Evolutionary conservation across 2,329 filamentous ascomycete genomes (phyloP).

Genomic region (Colletotrichum lupini): DNA sequence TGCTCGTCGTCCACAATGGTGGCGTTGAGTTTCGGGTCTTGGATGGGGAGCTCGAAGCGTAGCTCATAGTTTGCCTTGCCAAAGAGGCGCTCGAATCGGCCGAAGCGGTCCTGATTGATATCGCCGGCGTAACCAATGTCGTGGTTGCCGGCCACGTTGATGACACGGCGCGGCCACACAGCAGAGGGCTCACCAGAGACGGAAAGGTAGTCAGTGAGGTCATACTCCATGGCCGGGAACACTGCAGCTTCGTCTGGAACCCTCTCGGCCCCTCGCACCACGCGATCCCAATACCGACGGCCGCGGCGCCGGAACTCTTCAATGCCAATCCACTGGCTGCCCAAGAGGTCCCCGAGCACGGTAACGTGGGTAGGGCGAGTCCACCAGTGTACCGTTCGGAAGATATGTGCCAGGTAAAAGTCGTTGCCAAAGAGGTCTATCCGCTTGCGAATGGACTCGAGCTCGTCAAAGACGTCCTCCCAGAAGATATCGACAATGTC

Average conservation of each 20-base stretch:
- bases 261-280: conserved; percentile 76
- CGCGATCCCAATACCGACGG: conserved; percentile 81
- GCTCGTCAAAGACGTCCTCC: conserved; percentile 75
- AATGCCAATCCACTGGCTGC: conserved; percentile 94
- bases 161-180: conserved; percentile 79
- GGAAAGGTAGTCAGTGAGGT: conserved; percentile 61
- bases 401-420: conserved; percentile 93
- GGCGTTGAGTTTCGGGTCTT: conserved; percentile 50
- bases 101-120: conserved; percentile 78
- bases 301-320: conserved; percentile 83
- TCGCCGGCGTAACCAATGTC: conserved; percentile 97
- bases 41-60: conserved; percentile 71
- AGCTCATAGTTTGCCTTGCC: conserved; percentile 93
- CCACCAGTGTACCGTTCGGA: conserved; percentile 86
- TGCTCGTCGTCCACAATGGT: conserved; percentile 54
- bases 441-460: conserved; percentile 78
- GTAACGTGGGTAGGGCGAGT: conserved; percentile 85
- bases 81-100: conserved; percentile 85
- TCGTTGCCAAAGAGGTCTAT: conserved; percentile 95
- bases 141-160: conserved; percentile 95
- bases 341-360: conserved; percentile 90
- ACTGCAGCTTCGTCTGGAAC: conserved; percentile 68
- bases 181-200: conserved; percentile 47
- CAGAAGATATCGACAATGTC: conserved; percentile 70
- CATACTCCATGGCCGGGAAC: conserved; percentile 61